Percentiles rank a stretch among this genome's conserved stretches.
Evolutionary conservation across 176 grass and related monocot species (phyloP).

Genomic region (Oropetium thomaeum): DNA sequence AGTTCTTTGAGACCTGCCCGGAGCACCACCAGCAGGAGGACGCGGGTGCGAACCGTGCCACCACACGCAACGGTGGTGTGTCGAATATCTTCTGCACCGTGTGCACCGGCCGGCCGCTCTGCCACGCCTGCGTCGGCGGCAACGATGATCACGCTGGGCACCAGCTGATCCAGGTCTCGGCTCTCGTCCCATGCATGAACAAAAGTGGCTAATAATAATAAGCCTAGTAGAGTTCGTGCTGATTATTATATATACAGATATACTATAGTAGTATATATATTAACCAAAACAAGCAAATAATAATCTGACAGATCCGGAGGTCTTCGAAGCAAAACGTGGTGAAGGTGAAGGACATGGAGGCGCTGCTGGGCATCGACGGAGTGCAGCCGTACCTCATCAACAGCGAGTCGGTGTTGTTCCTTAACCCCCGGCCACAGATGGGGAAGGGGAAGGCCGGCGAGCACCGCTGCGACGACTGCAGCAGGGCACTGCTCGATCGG

Average conservation of each 20-base stretch:
- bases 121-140: not conserved
- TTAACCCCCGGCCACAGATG: not conserved
- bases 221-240: no score
- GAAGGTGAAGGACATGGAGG: not conserved
- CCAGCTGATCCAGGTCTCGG: slow-evolving; percentile 10
- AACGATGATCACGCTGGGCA: not conserved
- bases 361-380: not conserved
- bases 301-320: slow-evolving; percentile 5
- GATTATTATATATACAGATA: no score
- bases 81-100: not conserved
- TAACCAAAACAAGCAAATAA: not conserved
- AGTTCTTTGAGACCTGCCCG: slow-evolving; percentile 20
- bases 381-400: slow-evolving; percentile 32
- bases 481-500: not conserved
- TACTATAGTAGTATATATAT: no score
- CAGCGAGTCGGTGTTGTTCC: not conserved
- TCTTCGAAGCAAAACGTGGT: not conserved
- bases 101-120: not conserved
- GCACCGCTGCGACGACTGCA: slow-evolving; percentile 2
- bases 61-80: not conserved
- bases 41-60: not conserved
- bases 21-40: no score
- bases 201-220: no score
- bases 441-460: not conserved
- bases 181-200: no score